Percentiles rank a stretch among this genome's conserved stretches.
Conservation (phyloP, 345 rosid species). For the Pelargonium nanum region DNA sequence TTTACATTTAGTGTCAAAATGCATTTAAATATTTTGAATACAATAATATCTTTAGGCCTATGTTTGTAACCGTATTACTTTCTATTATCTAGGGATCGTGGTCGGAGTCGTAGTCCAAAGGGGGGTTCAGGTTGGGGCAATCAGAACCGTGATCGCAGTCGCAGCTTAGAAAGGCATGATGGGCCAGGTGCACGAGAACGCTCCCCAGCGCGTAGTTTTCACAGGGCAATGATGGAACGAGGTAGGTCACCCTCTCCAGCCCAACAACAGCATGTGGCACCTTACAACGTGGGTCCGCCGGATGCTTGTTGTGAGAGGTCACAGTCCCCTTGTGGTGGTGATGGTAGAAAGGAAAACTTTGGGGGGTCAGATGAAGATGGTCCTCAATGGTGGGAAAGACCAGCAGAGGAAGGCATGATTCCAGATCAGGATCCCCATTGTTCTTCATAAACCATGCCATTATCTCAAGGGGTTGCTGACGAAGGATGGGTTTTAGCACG, state of each 20-base stretch:
- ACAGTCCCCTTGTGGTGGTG: slow-evolving; percentile 16
- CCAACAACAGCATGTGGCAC: no score
- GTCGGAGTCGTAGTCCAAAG: slow-evolving; percentile 20
- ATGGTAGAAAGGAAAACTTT: slow-evolving; percentile 5
- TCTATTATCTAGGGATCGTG: slow-evolving; percentile 19
- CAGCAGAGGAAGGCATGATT: slow-evolving; percentile 38
- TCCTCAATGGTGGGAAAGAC: slow-evolving; percentile 3
- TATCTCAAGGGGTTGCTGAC: no score
- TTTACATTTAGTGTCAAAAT: no score
- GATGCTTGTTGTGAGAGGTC: no score
- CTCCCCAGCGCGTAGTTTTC: slow-evolving; percentile 59
- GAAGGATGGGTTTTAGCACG: no score
- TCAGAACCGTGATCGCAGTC: slow-evolving; percentile 31
- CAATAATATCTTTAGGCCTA: no score
- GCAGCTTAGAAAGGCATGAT: slow-evolving; percentile 50
- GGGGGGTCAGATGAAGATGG: neutral
- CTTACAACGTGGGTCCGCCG: no score
- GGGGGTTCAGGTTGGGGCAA: slow-evolving; percentile 26
- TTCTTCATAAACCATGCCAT: no score
- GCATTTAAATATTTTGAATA: no score
- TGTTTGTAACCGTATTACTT: neutral
- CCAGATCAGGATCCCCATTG: no score
- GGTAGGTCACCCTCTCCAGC: no score
- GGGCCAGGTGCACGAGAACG: slow-evolving; percentile 23
- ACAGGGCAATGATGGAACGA: slow-evolving; percentile 55